Base-by-base conservation (phyloP, 176 grass and related monocot species). In the Phragmites australis region DNA sequence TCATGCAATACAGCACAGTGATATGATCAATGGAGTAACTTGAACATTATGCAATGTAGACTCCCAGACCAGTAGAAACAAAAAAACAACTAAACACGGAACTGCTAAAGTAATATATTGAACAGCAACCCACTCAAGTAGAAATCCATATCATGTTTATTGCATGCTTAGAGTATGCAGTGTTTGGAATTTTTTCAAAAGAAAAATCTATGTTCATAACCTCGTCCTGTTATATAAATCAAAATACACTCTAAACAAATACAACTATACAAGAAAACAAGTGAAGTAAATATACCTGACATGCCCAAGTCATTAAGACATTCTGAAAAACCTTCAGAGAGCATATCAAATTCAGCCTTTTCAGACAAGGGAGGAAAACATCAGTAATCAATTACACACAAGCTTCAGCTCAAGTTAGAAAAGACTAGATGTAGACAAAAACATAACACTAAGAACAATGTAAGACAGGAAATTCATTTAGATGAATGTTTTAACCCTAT, bases 291-390 rank as follows among this genome's bases (percentile, higher is more conserved):
- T 75, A 80, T 90, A 97, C 94, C 94, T 93, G 81, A 31, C 70
- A 83, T 53, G 51, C 81, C 78, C 65, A 97, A 72, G 68, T 87
- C 86, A 84, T 88, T 74, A 41, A 90, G 86, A 62, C 89, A 94
- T 72, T 90, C 94, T 74, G 87, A 97, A 87, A 90, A 97, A 76
- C 94, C 91, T 82, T 97, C 94, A 19, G 94, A 94, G 21, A 94
- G 87, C 85, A 80, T 84, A 74, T 92, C 91, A 87, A 97, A 97
- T 86, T 92, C 89, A 89, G 55, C 80, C 94, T 97, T 90, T 70
- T 61, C 52, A 85, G 30, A 72, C 27, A 63, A 76, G 16, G 34
- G 25, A 30, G 69, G 32, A 89, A 85, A 60, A 40, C 13, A 54
- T 84, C 82, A 81, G 64, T 56, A 54, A 65, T 31, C 45, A 63